Base-by-base conservation (phyloP, 1,139 yeast species). In the Suhomyces wounanorum region DNA sequence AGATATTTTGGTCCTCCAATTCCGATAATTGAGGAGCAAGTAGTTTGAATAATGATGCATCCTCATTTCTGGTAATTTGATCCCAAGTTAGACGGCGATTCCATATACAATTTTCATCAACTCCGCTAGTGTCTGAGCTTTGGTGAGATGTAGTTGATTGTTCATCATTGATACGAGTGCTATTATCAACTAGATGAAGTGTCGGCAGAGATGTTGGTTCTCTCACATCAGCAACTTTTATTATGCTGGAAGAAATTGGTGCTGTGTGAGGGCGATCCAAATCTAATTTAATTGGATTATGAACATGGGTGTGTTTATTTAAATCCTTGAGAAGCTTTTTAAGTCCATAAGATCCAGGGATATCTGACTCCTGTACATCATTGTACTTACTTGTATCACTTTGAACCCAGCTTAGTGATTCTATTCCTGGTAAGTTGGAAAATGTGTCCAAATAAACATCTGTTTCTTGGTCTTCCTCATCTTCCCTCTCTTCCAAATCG, bases 271-370 rank as follows among this genome's bases (percentile, higher is more conserved):
- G 51, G 10, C 51, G 51, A 14, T 44, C 51, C 23, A 38, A 30
- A 4, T 36, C 44, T 21, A 49, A 37, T n/a, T 23, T 33, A 11
- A 45, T 45, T 4, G 37, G 18, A 38, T 38, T 49, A 31, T 55
- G 52, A 18, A 44, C 40, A 40, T 56, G 62, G 1, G 72, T 59
- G 51, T 73, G 74, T 39, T 58, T 60, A 18, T 67, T 61, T 44
- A 76, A 65, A 44, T 72, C 77, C 44, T 63, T 64, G 26, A 75
- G 59, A 28, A 75, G 63, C 35, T 65, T 59, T 46, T 65, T 69
- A 17, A 76, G 58, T 2, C 77, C 79, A 53, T 67, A 75, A 3
- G 73, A 61, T 8, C 75, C 75, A 2, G 49, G 48, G 2, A 62
- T 58, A 2, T 47, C 48, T 1, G 59, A 44, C 18, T 52, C 56